Conservation (phyloP, 1,284 basidiomycete genomes). For the Takashimella tepidaria region DNA sequence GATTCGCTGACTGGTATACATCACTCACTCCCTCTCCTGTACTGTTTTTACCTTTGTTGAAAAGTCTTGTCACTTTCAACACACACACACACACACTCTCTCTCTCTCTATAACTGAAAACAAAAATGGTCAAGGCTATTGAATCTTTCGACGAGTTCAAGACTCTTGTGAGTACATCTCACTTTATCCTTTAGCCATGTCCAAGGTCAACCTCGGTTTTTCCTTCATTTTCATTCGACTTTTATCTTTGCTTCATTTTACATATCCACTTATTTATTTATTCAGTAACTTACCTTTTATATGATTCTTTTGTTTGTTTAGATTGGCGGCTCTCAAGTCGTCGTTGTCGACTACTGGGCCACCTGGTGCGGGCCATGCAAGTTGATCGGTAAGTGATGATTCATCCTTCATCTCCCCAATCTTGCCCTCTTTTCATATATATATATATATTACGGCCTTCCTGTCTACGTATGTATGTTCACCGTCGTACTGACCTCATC, state of each 20-base stretch:
- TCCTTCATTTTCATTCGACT: too few species aligned
- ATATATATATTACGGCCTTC: too few species aligned
- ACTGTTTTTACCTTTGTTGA: too few species aligned
- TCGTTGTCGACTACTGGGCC: slow-evolving; percentile 69
- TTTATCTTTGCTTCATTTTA: slow-evolving; percentile 1
- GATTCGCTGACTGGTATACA: too few species aligned
- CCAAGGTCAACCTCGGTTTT: too few species aligned
- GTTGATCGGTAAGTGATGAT: slow-evolving; percentile 52
- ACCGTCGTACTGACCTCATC: too few species aligned
- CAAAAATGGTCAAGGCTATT: slow-evolving; percentile 53
- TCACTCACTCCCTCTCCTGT: background rate
- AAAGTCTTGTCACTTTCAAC: too few species aligned
- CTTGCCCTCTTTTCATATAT: background rate
- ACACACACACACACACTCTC: too few species aligned
- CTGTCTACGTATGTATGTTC: too few species aligned
- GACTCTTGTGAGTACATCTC: slow-evolving; percentile 51
- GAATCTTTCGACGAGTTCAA: slow-evolving; percentile 57
- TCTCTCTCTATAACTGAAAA: too few species aligned
- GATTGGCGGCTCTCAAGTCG: slow-evolving; percentile 58
- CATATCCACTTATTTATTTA: background rate
- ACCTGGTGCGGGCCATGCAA: slow-evolving; percentile 63
- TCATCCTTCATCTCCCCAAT: background rate
- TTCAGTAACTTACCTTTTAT: background rate
- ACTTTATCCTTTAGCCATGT: too few species aligned
- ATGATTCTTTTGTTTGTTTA: slow-evolving; percentile 28